Evolutionary conservation across 2,329 filamentous ascomycete genomes (phyloP).

Genomic region (Akanthomyces muscarius): DNA sequence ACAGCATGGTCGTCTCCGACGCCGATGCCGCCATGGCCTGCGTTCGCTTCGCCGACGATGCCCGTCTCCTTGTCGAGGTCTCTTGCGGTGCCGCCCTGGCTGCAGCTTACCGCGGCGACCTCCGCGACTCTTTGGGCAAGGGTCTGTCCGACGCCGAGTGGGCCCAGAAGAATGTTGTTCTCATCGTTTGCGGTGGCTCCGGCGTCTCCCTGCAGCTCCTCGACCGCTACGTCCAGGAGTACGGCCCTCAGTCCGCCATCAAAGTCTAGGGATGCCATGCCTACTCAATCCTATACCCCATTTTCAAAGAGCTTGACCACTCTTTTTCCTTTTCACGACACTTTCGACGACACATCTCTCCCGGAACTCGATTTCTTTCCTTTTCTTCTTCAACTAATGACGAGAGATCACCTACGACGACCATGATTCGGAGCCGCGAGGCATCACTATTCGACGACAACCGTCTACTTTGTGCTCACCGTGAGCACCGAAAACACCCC

Average conservation of each 20-base stretch:
- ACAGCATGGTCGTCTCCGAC: slow-evolving; percentile 36
- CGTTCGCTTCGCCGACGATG: slow-evolving; percentile 75
- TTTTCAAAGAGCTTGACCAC: neutral
- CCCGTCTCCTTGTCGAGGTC: slow-evolving; percentile 74
- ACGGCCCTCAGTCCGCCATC: slow-evolving; percentile 31
- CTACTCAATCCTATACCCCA: neutral
- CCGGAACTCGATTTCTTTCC: neutral
- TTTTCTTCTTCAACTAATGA: neutral
- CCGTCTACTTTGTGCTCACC: neutral
- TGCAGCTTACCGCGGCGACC: slow-evolving; percentile 57
- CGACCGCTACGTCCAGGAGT: slow-evolving; percentile 51
- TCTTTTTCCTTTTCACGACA: neutral
- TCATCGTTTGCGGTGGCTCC: slow-evolving; percentile 79
- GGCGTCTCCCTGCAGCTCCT: slow-evolving; percentile 62
- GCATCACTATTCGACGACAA: slow-evolving; percentile 5
- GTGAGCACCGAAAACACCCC: neutral
- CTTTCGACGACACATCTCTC: neutral
- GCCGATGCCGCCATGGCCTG: slow-evolving; percentile 76
- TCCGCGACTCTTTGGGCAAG: slow-evolving; percentile 58
- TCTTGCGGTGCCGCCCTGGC: slow-evolving; percentile 81
- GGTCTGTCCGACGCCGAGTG: slow-evolving; percentile 53
- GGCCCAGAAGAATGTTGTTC: slow-evolving; percentile 67
- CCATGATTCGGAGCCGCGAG: slow-evolving; percentile 6
- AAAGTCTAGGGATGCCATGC: slow-evolving; percentile 23
- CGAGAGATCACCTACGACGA: slow-evolving; percentile 5